A percentile compares a stretch with the other conserved stretches of the same genome.
phyloP scores from a whole-genome alignment of 495 filamentous ascomycete genomes.

The Astrothelium subdiscretum region DNA sequence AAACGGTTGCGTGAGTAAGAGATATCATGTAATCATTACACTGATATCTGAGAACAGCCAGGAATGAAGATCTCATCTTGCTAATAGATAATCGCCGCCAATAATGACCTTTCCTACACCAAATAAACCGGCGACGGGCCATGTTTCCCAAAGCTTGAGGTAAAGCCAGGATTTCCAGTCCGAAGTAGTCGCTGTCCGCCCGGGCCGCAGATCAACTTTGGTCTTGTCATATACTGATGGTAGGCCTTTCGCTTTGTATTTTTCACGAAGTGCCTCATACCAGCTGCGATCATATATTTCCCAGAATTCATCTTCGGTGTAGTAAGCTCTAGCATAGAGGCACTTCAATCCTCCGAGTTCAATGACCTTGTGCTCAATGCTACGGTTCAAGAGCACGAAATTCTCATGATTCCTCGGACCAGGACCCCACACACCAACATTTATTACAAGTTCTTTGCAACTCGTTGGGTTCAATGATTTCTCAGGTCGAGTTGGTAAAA shows the following conservation, averaged over 20 bases:
- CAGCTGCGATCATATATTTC: slow-evolving; percentile 36
- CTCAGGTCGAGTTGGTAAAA: background rate
- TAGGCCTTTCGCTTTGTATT: slow-evolving; percentile 40
- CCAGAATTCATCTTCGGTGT: slow-evolving; percentile 44
- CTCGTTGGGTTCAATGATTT: slow-evolving; percentile 8
- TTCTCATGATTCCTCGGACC: slow-evolving; percentile 10
- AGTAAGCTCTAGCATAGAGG: slow-evolving; percentile 47
- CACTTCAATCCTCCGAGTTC: slow-evolving; percentile 22
- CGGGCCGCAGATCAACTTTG: background rate
- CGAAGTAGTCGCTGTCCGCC: background rate
- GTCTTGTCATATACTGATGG: slow-evolving; percentile 50
- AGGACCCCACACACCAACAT: slow-evolving; percentile 22
- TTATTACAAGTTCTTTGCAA: slow-evolving; percentile 16
- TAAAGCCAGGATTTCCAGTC: background rate
- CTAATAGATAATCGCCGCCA: background rate
- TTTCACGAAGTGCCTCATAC: slow-evolving; percentile 41
- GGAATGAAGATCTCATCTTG: no score
- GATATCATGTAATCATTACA: no score
- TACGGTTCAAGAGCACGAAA: slow-evolving; percentile 20
- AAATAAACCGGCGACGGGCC: slow-evolving; percentile 3
- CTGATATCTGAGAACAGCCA: no score
- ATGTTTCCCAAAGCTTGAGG: background rate
- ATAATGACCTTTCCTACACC: background rate
- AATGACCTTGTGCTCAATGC: slow-evolving; percentile 16
- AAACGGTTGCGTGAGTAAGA: no score